These are phyloP conservation scores for Colletotrichum sp. DNA, from an alignment of 2,329 filamentous ascomycete genomes.

Conservation along the genomic window DNA sequence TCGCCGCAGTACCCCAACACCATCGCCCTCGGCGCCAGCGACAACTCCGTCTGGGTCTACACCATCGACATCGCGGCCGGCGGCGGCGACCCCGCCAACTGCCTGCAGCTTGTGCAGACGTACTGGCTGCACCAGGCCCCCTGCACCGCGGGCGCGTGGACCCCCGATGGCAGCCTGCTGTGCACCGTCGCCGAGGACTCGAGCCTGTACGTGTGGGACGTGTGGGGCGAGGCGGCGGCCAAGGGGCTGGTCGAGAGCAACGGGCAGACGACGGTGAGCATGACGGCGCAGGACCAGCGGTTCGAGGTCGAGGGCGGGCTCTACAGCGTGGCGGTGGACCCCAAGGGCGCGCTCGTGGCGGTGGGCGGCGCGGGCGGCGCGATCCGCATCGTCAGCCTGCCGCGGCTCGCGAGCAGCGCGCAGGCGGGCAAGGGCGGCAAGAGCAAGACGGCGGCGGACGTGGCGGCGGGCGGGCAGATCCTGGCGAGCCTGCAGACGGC, in stretches of 20 bases:
- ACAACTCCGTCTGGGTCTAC: slow-evolving; percentile 97
- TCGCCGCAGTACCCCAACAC: slow-evolving; percentile 75
- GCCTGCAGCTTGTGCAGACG: slow-evolving; percentile 81
- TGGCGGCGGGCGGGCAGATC: slow-evolving; percentile 61
- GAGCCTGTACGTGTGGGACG: slow-evolving; percentile 91
- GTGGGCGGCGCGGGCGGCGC: slow-evolving; percentile 88
- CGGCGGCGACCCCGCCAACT: slow-evolving; percentile 46
- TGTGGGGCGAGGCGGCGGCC: slow-evolving; percentile 78
- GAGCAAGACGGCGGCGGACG: slow-evolving; percentile 40
- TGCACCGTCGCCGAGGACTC: slow-evolving; percentile 90
- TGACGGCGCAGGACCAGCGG: slow-evolving; percentile 84
- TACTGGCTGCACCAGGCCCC: slow-evolving; percentile 89
- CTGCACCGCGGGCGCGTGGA: slow-evolving; percentile 92
- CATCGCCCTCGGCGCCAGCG: slow-evolving; percentile 84
- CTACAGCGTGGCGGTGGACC: slow-evolving; percentile 85
- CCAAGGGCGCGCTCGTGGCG: slow-evolving; percentile 78
- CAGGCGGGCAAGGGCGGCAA: slow-evolving; percentile 27
- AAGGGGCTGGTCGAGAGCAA: slow-evolving; percentile 55
- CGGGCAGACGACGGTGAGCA: slow-evolving; percentile 71
- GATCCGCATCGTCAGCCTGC: slow-evolving; percentile 85
- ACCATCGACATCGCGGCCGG: slow-evolving; percentile 74
- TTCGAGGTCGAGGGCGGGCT: slow-evolving; percentile 92
- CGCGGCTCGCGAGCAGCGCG: slow-evolving; percentile 54
- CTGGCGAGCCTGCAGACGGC: slow-evolving; percentile 85
- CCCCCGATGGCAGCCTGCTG: slow-evolving; percentile 82